phyloP scores from a whole-genome alignment of 805 yeast species.

The Kodamaea fukazawae region DNA sequence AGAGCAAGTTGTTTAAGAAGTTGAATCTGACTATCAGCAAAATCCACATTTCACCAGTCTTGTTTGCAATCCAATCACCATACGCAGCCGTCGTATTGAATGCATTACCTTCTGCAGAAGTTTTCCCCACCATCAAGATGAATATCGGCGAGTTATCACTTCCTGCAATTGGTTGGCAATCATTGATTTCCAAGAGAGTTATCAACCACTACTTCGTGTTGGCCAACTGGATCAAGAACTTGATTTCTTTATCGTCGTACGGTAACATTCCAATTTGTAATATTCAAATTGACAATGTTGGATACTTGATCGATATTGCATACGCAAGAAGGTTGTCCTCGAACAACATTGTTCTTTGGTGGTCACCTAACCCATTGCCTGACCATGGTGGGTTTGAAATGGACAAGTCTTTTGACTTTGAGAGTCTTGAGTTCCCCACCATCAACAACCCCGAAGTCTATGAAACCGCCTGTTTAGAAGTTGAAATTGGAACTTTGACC shows the following conservation, averaged over 20 bases:
- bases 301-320: conserved; percentile 77
- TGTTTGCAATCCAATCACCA: conserved; percentile 76
- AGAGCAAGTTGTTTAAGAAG: conserved; percentile 54
- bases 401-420: conserved; percentile 57
- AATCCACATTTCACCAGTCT: conserved; percentile 59
- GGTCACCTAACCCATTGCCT: conserved; percentile 80
- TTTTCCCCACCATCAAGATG: conserved; percentile 64
- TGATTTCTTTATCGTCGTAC: conserved; percentile 64
- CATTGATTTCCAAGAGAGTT: conserved; percentile 58
- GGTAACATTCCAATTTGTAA: conserved; percentile 87
- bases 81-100: conserved; percentile 45
- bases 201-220: conserved; percentile 70
- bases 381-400: conserved; percentile 82
- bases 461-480: conserved; percentile 72
- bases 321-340: conserved; percentile 75
- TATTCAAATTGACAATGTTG: conserved; percentile 70
- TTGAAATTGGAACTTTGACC: conserved; percentile 73
- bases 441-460: conserved; percentile 79
- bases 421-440: conserved; percentile 61
- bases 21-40: conserved; percentile 53
- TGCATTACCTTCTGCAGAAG: conserved; percentile 45
- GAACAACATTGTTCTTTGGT: conserved; percentile 80
- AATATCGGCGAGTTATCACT: conserved; percentile 54
- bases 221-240: conserved; percentile 67
- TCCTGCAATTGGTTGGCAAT: conserved; percentile 83